Base-by-base conservation (phyloP, 306 rosid genomes). In the Prunus campanulata region DNA sequence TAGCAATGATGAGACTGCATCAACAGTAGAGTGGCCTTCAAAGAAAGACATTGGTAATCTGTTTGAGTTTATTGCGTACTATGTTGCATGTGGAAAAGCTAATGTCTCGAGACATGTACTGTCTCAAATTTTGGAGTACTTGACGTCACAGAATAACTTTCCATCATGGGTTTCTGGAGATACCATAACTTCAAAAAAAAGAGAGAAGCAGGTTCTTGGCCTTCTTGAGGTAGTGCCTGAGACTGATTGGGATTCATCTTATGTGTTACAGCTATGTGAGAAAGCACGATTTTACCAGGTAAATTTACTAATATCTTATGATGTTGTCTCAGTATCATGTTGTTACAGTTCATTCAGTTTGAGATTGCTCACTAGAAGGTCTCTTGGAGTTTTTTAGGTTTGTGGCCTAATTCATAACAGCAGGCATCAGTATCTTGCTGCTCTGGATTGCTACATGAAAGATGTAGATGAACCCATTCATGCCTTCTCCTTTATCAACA, bases 131-230 rank as follows among this genome's bases (percentile, higher is more conserved):
- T 86, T 95, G 77, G 90, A 90, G 80, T 91, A 88, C 80, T 82
- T 95, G 85, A 89, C 91, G 22, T 88, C 90, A 49, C 84, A 84
- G 39, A 72, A 82, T 87, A 78, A 79, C 67, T 79, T 77, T 76
- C 82, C 83, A 76, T 68, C 79, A 63, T 72, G 30, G 60, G 81
- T 74, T 80, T 76, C 87, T 27, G 68, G 60, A 64, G 61, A 83
- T 47, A 55, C 74, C 72, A 76, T 82, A 63, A 83, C 81, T 76
- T 89, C 92, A 19, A 87, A 85, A 82, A 81, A 50, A 74, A 85
- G 96, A 79, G 99, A 95, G 84, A 95, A 87, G 85, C 97, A 88
- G 84, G 97, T 92, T 69, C 93, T 92, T 80, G 90, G 93, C 74
- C 93, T 95, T 87, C 79, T 95, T 76, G 90, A 84, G 81, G 89